Evolutionary conservation across 1,139 yeast species (phyloP), one percentile per base, ranked within the genome.

Genomic region (Hemisphaericaspora subhashii): DNA sequence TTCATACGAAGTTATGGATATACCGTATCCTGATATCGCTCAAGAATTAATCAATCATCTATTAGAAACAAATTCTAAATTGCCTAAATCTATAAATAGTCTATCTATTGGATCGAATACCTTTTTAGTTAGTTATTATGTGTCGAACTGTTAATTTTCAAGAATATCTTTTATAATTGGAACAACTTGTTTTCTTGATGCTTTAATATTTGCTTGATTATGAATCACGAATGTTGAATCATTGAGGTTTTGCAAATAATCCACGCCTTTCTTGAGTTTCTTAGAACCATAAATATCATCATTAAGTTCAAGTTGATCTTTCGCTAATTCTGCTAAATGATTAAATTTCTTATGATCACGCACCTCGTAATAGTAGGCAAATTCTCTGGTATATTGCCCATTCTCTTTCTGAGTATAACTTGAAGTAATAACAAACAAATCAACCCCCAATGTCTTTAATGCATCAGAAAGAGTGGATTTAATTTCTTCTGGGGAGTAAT

Each of bases 121-220:
- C 3, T 48, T 22, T 36, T 21, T 36, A 38, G 37, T 45, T 5
- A 45, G 51, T 36, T 45, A n/a, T n/a, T n/a, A 38, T 38, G 31
- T 47, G 41, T 25, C 33, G 4, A 24, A 5, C 11, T n/a, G 13
- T 27, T 31, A 26, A 28, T 36, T 38, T 34, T 64, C 69, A 33
- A 70, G 52, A 26, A 57, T 56, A 1, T 54, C 55, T 51, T 71
- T 70, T 9, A 72, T 66, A 12, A 61, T 61, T 3, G 96, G 95
- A 7, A 86, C 95, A n/a, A 89, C 87, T 57, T 86, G 94, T 55
- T 89, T 89, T 50, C 97, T 73, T 23, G 92, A 84, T 1, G 90
- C 89, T 3, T 62, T 60, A 10, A 73, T 56, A 44, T 83, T 79
- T 7, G 50, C 48, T 56, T 87, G 95, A 43, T 74, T 64, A 51